Conservation (phyloP, 768 basidiomycete genomes). For the Suillus bovinus region DNA sequence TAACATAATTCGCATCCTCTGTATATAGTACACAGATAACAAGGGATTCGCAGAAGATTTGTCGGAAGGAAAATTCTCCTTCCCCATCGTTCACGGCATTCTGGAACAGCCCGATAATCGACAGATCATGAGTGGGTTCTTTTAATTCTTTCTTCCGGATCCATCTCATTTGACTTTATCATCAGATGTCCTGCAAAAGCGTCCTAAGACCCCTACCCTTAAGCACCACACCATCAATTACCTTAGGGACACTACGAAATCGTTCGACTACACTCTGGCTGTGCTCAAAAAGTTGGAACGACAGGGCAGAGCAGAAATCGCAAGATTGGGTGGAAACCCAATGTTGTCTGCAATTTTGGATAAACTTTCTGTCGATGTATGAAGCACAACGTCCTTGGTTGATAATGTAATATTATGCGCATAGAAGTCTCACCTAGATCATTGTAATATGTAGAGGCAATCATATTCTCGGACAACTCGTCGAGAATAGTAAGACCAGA, state of each 20-base stretch:
- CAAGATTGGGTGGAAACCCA: slow-evolving; percentile 73
- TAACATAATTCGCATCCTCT: neutral
- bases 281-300: slow-evolving; percentile 67
- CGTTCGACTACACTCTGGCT: slow-evolving; percentile 82
- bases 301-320: slow-evolving; percentile 70
- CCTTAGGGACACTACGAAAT: slow-evolving; percentile 71
- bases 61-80: slow-evolving; percentile 96
- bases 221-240: slow-evolving; percentile 82
- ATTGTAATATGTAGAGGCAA: slow-evolving; percentile 1
- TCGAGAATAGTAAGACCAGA: neutral
- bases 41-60: slow-evolving; percentile 94
- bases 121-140: slow-evolving; percentile 78
- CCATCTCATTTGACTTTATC: neutral
- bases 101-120: slow-evolving; percentile 74
- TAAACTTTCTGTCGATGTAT: slow-evolving; percentile 40
- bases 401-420: neutral
- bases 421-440: neutral
- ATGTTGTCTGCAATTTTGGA: slow-evolving; percentile 60
- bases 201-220: slow-evolving; percentile 76
- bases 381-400: neutral
- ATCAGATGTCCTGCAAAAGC: slow-evolving; percentile 88
- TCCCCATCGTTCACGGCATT: slow-evolving; percentile 91
- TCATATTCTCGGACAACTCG: too few relatives aligned
- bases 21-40: slow-evolving; percentile 72
- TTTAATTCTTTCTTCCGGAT: neutral